Percentiles rank a stretch among this genome's conserved stretches.
Evolutionary conservation across 2,329 filamentous ascomycete genomes (phyloP).

Genomic region (Fusarium abutilonis): DNA sequence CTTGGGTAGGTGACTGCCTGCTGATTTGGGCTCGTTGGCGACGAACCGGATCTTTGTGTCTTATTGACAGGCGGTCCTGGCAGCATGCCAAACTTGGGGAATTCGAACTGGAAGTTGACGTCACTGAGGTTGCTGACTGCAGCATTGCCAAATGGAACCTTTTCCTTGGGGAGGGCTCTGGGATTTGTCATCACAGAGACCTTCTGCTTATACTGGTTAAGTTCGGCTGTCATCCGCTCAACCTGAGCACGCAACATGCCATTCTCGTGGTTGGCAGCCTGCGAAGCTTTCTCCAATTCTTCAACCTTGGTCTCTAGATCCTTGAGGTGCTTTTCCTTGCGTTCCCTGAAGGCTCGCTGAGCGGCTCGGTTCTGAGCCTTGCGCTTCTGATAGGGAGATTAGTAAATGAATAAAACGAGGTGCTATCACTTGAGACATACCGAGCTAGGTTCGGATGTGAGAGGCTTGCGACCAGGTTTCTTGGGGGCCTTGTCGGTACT

Average conservation of each 20-base stretch:
- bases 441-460: constrained; percentile 94
- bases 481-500: constrained; percentile 87
- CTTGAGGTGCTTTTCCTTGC: constrained; percentile 91
- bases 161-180: constrained; percentile 54
- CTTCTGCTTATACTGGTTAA: constrained; percentile 90
- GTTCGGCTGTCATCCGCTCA: constrained; percentile 83
- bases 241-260: constrained; percentile 84
- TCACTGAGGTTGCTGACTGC: constrained; percentile 71
- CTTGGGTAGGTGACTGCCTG: constrained; percentile 40
- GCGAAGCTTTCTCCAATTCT: constrained; percentile 82
- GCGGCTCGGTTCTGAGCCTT: constrained; percentile 96
- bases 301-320: constrained; percentile 83
- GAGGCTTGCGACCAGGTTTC: constrained; percentile 94
- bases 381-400: constrained; percentile 71
- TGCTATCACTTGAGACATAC: constrained; percentile 67
- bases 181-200: constrained; percentile 66
- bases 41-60: constrained; percentile 44
- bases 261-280: constrained; percentile 87
- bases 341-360: constrained; percentile 91
- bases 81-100: constrained; percentile 89
- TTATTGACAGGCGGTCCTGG: constrained; percentile 56
- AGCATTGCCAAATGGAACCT: constrained; percentile 54
- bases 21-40: constrained; percentile 48
- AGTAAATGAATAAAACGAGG: constrained; percentile 14
- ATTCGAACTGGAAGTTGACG: constrained; percentile 93